Base-by-base conservation (phyloP, 2,329 filamentous ascomycete genomes). In the Aspergillus candidus region DNA sequence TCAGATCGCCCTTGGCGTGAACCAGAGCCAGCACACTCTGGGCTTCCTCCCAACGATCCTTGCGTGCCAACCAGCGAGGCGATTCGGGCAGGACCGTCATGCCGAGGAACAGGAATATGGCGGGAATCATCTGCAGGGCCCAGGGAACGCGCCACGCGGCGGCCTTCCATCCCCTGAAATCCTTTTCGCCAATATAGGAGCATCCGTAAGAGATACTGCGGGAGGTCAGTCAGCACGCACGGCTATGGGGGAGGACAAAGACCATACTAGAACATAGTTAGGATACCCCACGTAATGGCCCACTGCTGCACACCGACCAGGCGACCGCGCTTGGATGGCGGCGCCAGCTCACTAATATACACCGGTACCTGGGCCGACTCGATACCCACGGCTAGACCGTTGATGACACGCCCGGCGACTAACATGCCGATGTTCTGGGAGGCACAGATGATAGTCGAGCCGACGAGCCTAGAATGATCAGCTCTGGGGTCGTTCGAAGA, bases 221-320 rank as follows among this genome's bases (percentile, higher is more conserved):
- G 32, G n/a, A 43, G 6, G 40, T 48, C 38, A 50, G 46, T 17
- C 11, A 12, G 15, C 38, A 18, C 1, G 11, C 2, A 7, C 12
- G 4, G 11, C 29, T 4, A 12, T 10, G 22, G 33, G 42, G 10
- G 18, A 18, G 2, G 1, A 22, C 4, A 15, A 29, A 7, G 22
- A 8, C 53, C 56, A 46, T 60, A 63, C 80, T 64, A 82, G 70
- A 83, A 85, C 79, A 84, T 84, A 65, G 84, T 81, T 46, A 84
- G 59, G 51, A 84, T 84, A 50, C 79, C 82, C 75, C 75, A 85
- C 51, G 84, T 85, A 48, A 89, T 88, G 18, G 83, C 82, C 72
- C 83, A 84, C 62, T 89, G 85, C 63, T 88, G 84, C 37, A 80
- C 77, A 41, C 83, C 82, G 22, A 89, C 83, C 31, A 90, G 73